These are phyloP conservation scores for Coleophoma eucalyptorum DNA, from an alignment of 2,329 filamentous ascomycete genomes.

Conservation along the genomic window DNA sequence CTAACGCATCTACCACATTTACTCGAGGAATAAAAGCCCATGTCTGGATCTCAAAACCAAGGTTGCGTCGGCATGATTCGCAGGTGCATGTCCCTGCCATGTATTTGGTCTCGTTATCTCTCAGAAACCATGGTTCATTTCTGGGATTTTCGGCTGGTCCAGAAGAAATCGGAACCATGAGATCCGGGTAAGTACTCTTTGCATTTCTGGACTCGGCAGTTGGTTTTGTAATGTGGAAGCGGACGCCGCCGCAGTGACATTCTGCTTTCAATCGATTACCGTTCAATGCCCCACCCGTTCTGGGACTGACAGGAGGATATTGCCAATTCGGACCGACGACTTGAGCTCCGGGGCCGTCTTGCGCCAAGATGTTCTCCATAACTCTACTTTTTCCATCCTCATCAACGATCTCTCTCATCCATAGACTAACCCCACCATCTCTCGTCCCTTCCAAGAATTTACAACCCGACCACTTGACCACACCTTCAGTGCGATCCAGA, in stretches of 20 bases:
- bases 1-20: slow-evolving; percentile 46
- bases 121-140: slow-evolving; percentile 12
- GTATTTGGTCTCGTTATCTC: slow-evolving; percentile 40
- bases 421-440: slow-evolving; percentile 47
- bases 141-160: slow-evolving; percentile 35
- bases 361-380: slow-evolving; percentile 9
- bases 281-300: neutral
- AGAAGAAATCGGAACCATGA: slow-evolving; percentile 44
- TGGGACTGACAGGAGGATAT: neutral
- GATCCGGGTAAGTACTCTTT: slow-evolving; percentile 47
- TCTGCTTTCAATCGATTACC: slow-evolving; percentile 32
- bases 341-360: slow-evolving; percentile 6
- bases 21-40: slow-evolving; percentile 63
- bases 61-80: slow-evolving; percentile 53
- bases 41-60: slow-evolving; percentile 59
- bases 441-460: slow-evolving; percentile 37
- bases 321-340: neutral
- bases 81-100: slow-evolving; percentile 59
- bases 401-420: slow-evolving; percentile 24
- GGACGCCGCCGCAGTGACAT: slow-evolving; percentile 52
- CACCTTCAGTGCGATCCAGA: slow-evolving; percentile 21
- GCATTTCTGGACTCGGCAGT: slow-evolving; percentile 38
- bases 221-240: slow-evolving; percentile 54
- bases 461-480: slow-evolving; percentile 19
- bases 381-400: slow-evolving; percentile 6